Conservation (phyloP, 805 yeast species). For the fission yeast (Schizosaccharomyces pombe) region ASM294v3 CU329670.1:4816501-4817000, state of each 20-base stretch:
- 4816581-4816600: conserved; percentile 47
- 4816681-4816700: conserved; percentile 63
- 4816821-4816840: neutral
- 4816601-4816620: conserved; percentile 63
- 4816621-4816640: conserved; percentile 30
- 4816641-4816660: conserved; percentile 15
- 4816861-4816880: neutral
- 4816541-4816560: conserved; percentile 22
- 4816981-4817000: neutral
- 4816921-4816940: neutral
- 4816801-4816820: neutral
- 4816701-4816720: conserved; percentile 54
- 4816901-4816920: neutral
- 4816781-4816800: neutral
- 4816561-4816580: conserved; percentile 36
- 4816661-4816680: conserved; percentile 41
- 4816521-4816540: conserved; percentile 42
- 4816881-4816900: neutral
- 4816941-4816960: neutral
- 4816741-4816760: conserved; percentile 54
- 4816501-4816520: conserved; percentile 50
- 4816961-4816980: neutral
- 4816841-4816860: neutral
- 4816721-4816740: conserved; percentile 73
- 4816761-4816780: neutral